A percentile compares a stretch with the other conserved stretches of the same genome.
phyloP scores from a whole-genome alignment of 805 yeast genomes.

The Pichia paraexigua region DNA sequence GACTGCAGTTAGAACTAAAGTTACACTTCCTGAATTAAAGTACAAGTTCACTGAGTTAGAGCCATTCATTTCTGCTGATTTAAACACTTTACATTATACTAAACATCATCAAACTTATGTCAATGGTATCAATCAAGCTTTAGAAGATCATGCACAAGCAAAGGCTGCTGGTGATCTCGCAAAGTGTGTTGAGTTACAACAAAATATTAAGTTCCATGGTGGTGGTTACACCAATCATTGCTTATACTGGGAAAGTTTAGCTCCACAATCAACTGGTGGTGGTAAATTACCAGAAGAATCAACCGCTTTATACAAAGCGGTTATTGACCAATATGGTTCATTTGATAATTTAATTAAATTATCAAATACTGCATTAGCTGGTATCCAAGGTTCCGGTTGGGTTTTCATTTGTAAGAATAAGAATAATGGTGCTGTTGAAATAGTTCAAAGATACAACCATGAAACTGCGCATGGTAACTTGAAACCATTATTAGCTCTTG shows the following conservation, averaged over 20 bases:
- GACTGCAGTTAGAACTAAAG: slow-evolving; percentile 46
- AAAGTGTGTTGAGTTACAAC: slow-evolving; percentile 57
- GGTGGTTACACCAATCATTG: slow-evolving; percentile 88
- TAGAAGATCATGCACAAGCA: slow-evolving; percentile 67
- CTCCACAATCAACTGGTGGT: slow-evolving; percentile 70
- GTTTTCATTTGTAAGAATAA: slow-evolving; percentile 81
- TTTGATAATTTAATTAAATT: slow-evolving; percentile 56
- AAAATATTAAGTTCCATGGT: slow-evolving; percentile 80
- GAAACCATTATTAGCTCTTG: slow-evolving; percentile 78
- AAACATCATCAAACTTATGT: slow-evolving; percentile 93
- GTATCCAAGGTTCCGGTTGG: slow-evolving; percentile 95
- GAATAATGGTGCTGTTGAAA: slow-evolving; percentile 66
- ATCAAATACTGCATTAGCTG: slow-evolving; percentile 69
- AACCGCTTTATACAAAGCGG: slow-evolving; percentile 51
- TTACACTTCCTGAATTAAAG: slow-evolving; percentile 71
- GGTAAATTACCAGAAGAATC: slow-evolving; percentile 55
- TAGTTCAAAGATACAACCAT: slow-evolving; percentile 78
- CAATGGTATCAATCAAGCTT: slow-evolving; percentile 71
- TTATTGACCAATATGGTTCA: slow-evolving; percentile 59
- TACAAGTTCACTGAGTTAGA: slow-evolving; percentile 82
- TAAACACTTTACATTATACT: slow-evolving; percentile 78
- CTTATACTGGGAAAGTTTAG: slow-evolving; percentile 80
- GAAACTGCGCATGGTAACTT: slow-evolving; percentile 70
- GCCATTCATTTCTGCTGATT: slow-evolving; percentile 79
- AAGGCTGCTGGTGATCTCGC: slow-evolving; percentile 47